phyloP scores from a whole-genome alignment of 83 land plant genomes.

The Picea abies region DNA sequence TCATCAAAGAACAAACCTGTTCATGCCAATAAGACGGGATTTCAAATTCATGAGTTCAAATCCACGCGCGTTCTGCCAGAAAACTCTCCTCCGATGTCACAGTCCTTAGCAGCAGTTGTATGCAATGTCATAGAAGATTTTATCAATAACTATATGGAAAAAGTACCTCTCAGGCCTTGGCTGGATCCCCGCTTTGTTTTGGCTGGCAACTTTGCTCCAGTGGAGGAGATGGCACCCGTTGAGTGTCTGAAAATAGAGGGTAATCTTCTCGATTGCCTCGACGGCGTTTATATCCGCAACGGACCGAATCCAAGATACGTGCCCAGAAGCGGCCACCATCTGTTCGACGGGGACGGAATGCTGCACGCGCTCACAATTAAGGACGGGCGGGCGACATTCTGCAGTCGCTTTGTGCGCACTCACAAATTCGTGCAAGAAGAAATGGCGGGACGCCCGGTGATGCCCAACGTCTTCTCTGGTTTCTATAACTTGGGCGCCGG shows the following conservation, averaged over 20 bases:
- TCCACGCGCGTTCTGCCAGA: too few relatives aligned
- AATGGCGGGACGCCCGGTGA: not conserved
- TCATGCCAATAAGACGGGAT: too few relatives aligned
- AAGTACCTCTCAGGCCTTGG: slow-evolving; percentile 25
- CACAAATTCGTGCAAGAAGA: slow-evolving; percentile 18
- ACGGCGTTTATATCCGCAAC: slow-evolving; percentile 25
- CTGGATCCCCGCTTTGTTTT: slow-evolving; percentile 33
- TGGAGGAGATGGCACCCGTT: slow-evolving; percentile 34
- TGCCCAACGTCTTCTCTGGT: slow-evolving; percentile 20
- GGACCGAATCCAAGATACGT: slow-evolving; percentile 24
- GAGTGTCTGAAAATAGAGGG: slow-evolving; percentile 8
- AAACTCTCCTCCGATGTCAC: too few relatives aligned
- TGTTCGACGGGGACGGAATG: slow-evolving; percentile 34
- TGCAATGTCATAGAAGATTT: slow-evolving; percentile 28
- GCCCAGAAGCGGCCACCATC: slow-evolving; percentile 22
- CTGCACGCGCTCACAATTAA: slow-evolving; percentile 16
- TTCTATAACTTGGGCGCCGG: slow-evolving; percentile 7
- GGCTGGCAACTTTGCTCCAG: slow-evolving; percentile 37
- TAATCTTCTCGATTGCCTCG: slow-evolving; percentile 17
- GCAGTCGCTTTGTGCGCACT: slow-evolving; percentile 29
- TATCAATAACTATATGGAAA: slow-evolving; percentile 30
- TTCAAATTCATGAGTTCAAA: too few relatives aligned
- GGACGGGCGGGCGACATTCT: slow-evolving; percentile 21
- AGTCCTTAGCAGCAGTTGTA: not conserved
- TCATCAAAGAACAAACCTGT: too few relatives aligned